Conservation (phyloP, 2,329 filamentous ascomycete genomes). For the Pleoardoris graminearum region DNA sequence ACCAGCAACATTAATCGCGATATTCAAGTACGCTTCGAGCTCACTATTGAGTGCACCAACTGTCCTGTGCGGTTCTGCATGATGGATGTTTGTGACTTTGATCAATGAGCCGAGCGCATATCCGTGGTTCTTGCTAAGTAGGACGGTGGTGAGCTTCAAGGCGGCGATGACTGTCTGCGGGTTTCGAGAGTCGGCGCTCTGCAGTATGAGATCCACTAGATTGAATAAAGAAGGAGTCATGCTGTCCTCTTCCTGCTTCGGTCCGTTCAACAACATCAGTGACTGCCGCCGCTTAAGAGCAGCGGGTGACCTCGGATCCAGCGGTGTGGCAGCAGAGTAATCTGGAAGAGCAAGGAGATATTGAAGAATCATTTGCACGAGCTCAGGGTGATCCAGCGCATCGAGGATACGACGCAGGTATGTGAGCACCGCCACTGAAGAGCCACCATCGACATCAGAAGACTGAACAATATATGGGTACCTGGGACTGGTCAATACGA, state of each 20-base stretch:
- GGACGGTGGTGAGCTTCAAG: constrained; percentile 81
- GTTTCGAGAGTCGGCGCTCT: constrained; percentile 81
- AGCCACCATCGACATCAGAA: constrained; percentile 94
- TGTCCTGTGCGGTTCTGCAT: constrained; percentile 63
- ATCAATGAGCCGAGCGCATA: constrained; percentile 81
- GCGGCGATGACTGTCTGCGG: constrained; percentile 89
- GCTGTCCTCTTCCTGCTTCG: constrained; percentile 73
- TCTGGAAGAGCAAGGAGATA: constrained; percentile 86
- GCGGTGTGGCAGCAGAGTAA: constrained; percentile 41
- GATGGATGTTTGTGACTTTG: constrained; percentile 63
- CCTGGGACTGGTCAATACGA: constrained; percentile 51
- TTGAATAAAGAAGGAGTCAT: constrained; percentile 90
- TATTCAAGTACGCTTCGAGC: constrained; percentile 68
- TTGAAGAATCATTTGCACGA: constrained; percentile 90
- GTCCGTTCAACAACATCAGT: constrained; percentile 79
- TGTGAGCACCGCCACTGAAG: constrained; percentile 91
- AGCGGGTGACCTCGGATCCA: constrained; percentile 55
- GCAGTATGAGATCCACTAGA: constrained; percentile 84
- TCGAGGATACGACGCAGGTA: constrained; percentile 91
- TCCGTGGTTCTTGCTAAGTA: constrained; percentile 83
- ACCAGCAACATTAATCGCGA: constrained; percentile 70
- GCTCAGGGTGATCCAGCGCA: constrained; percentile 86
- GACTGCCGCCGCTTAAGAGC: constrained; percentile 83
- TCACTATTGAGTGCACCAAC: constrained; percentile 76
- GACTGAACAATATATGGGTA: constrained; percentile 96